Evolutionary conservation across 352 stramenopile genomes (phyloP).

Genomic region (Pythium aristosporum): DNA sequence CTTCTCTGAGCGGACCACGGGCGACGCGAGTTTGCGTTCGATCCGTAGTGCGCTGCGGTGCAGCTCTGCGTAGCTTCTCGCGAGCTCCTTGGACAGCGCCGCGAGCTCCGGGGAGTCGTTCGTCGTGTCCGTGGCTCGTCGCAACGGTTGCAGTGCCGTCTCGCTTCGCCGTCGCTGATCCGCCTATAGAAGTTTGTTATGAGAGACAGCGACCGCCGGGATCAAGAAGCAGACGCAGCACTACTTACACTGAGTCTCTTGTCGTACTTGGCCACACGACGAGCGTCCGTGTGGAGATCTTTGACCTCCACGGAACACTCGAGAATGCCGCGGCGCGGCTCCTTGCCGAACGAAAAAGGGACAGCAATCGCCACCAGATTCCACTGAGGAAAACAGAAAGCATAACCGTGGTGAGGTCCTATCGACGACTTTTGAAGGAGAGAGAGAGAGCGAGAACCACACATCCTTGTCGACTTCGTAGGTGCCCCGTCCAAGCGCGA

Average conservation of each 20-base stretch:
- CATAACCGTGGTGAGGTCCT: neutral
- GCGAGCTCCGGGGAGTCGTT: neutral
- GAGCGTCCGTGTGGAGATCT: slow-evolving; percentile 7
- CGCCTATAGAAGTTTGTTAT: neutral
- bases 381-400: slow-evolving; percentile 21
- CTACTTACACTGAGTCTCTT: slow-evolving; percentile 8
- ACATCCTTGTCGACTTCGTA: slow-evolving; percentile 58
- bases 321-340: slow-evolving; percentile 44
- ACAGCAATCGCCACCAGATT: slow-evolving; percentile 46
- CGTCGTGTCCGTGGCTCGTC: neutral
- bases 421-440: neutral
- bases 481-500: slow-evolving; percentile 48
- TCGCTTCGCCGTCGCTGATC: slow-evolving; percentile 18
- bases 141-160: slow-evolving; percentile 16
- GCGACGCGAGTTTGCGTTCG: slow-evolving; percentile 36
- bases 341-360: slow-evolving; percentile 49
- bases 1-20: slow-evolving; percentile 23
- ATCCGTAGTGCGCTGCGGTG: slow-evolving; percentile 33
- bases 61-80: slow-evolving; percentile 50
- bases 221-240: too few species aligned
- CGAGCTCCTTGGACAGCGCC: slow-evolving; percentile 49
- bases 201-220: neutral
- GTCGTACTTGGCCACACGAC: slow-evolving; percentile 17
- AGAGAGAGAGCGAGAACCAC: slow-evolving; percentile 1
- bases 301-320: slow-evolving; percentile 28